These are phyloP conservation scores for Suhomyces terraborum DNA, from an alignment of 1,139 yeast genomes.

Conservation along the genomic window DNA sequence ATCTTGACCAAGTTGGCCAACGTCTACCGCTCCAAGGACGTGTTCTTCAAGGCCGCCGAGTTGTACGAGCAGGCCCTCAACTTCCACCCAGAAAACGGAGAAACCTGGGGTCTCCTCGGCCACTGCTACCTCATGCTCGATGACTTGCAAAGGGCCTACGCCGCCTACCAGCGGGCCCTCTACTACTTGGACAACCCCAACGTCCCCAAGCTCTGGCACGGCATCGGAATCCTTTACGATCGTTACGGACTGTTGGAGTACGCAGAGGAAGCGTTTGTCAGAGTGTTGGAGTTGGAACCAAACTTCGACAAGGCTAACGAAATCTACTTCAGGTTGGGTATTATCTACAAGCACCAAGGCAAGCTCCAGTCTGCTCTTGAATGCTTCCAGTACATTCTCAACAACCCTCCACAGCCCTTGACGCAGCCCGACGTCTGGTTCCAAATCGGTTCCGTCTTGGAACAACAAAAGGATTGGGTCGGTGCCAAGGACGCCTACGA, in stretches of 20 bases:
- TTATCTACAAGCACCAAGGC: constrained; percentile 92
- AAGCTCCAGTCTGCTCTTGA: constrained; percentile 85
- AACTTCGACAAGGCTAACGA: constrained; percentile 95
- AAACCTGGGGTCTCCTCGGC: constrained; percentile 95
- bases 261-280: constrained; percentile 97
- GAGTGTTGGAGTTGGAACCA: constrained; percentile 93
- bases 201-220: constrained; percentile 97
- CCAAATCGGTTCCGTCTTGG: constrained; percentile 94
- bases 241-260: constrained; percentile 94
- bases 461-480: constrained; percentile 87
- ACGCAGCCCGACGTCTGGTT: constrained; percentile 98
- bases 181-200: constrained; percentile 90
- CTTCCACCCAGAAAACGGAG: constrained; percentile 86
- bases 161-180: constrained; percentile 94
- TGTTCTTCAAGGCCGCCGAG: constrained; percentile 92
- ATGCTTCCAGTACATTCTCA: constrained; percentile 87
- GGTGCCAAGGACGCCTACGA: constrained; percentile 96
- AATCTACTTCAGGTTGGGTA: constrained; percentile 94
- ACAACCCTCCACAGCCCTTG: constrained; percentile 91
- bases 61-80: constrained; percentile 84
- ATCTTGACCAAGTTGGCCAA: constrained; percentile 86
- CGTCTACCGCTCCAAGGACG: constrained; percentile 83
- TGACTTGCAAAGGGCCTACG: constrained; percentile 91
- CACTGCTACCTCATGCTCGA: constrained; percentile 97
- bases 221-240: constrained; percentile 94